Percentiles rank a stretch among this genome's conserved stretches.
Conservation (phyloP, 495 filamentous ascomycete species). For the Hamigera avellanea region DNA sequence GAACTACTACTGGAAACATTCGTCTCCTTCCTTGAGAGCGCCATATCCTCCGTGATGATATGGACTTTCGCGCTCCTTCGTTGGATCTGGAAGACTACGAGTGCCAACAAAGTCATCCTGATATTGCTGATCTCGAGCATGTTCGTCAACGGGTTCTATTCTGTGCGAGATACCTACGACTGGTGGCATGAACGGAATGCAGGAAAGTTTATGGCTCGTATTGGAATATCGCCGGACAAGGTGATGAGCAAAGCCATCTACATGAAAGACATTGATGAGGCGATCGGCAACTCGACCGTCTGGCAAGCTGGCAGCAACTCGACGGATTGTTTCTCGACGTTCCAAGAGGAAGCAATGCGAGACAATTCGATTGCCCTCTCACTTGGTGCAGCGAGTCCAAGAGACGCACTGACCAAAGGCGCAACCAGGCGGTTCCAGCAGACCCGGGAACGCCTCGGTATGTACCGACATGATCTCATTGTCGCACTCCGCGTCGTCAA, state of each 20-base stretch:
- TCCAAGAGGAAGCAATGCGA: constrained; percentile 28
- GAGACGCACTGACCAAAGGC: constrained; percentile 38
- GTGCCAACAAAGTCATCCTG: constrained; percentile 66
- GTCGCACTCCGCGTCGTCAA: constrained; percentile 88
- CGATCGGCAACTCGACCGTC: constrained; percentile 33
- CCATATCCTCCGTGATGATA: constrained; percentile 60
- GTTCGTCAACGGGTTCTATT: constrained; percentile 58
- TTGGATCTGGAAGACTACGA: constrained; percentile 55
- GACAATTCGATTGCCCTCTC: constrained; percentile 17
- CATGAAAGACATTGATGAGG: constrained; percentile 68
- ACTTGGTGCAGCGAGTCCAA: constrained; percentile 21
- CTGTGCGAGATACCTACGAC: constrained; percentile 50
- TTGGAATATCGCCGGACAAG: constrained; percentile 68
- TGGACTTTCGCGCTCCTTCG: constrained; percentile 53
- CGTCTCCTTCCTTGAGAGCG: constrained; percentile 56
- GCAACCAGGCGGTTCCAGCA: constrained; percentile 57
- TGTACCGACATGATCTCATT: constrained; percentile 82
- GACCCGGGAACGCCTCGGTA: constrained; percentile 68
- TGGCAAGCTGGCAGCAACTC: constrained; percentile 22
- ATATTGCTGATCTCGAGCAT: constrained; percentile 53
- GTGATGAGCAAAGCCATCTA: constrained; percentile 81
- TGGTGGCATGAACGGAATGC: constrained; percentile 87
- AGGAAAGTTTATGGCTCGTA: constrained; percentile 59
- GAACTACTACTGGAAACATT: constrained; percentile 60
- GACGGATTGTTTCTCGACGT: constrained; percentile 34